These are phyloP conservation scores for Ascodesmis nigricans DNA, from an alignment of 495 filamentous ascomycete species.

Conservation along the genomic window DNA sequence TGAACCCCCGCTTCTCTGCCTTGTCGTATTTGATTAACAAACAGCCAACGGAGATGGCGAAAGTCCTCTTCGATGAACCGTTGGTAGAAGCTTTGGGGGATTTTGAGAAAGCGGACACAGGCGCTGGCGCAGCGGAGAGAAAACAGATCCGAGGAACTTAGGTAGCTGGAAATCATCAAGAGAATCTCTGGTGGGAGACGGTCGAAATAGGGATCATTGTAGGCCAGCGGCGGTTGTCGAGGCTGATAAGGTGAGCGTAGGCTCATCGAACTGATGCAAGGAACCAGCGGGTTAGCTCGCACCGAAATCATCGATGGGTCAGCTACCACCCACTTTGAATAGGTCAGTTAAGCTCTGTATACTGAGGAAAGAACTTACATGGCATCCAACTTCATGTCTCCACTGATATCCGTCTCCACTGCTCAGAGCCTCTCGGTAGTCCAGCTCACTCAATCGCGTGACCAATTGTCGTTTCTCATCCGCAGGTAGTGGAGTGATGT, in stretches of 20 bases:
- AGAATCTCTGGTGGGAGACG: constrained; percentile 19
- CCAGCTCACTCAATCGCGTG: constrained; percentile 19
- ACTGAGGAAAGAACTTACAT: constrained; percentile 13
- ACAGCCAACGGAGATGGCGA: constrained; percentile 17
- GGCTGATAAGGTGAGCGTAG: too few species aligned
- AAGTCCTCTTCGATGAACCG: constrained; percentile 22
- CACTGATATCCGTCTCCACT: constrained; percentile 22
- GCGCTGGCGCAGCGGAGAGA: constrained; percentile 18
- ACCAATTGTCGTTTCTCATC: constrained; percentile 7
- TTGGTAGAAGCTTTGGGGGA: constrained; percentile 18
- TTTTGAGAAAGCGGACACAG: constrained; percentile 11
- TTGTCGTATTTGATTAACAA: constrained; percentile 4
- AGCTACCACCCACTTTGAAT: constrained; percentile 17
- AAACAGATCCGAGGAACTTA: constrained; percentile 21
- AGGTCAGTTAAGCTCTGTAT: not conserved
- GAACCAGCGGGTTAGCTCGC: constrained; percentile 10
- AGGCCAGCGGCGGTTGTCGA: too few species aligned
- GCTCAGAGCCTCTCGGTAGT: constrained; percentile 22
- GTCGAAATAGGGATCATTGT: too few species aligned
- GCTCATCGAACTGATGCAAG: too few species aligned
- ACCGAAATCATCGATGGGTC: constrained; percentile 21
- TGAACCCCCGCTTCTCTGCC: not conserved
- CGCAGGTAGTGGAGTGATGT: constrained; percentile 10
- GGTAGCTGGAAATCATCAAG: constrained; percentile 15
- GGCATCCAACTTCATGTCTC: constrained; percentile 22